A percentile compares a stretch with the other conserved stretches of the same genome.
Evolutionary conservation across 2,329 filamentous ascomycete species (phyloP).

Genomic region (Elsinoe ampelina): DNA sequence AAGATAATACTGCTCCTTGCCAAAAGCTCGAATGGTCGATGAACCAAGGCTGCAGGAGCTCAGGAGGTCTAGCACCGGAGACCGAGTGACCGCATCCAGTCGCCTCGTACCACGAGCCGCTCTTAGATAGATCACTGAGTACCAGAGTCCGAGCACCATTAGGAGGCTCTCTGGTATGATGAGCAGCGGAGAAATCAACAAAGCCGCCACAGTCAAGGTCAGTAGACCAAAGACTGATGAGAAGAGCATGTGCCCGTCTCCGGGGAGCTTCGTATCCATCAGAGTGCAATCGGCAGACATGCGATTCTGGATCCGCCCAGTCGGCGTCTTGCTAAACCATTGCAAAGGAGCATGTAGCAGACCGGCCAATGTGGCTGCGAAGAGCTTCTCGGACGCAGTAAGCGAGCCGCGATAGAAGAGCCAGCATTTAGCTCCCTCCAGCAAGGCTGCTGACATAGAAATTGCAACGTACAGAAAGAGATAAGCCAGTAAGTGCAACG

Average conservation of each 20-base stretch:
- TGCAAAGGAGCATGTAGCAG: not conserved
- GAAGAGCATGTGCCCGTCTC: not conserved
- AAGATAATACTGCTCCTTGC: not conserved
- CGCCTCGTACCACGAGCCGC: slow-evolving; percentile 82
- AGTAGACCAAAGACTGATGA: not conserved
- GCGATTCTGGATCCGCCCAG: not conserved
- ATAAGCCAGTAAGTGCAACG: not conserved
- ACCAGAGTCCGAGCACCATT: not conserved
- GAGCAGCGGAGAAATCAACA: not conserved
- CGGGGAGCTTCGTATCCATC: not conserved
- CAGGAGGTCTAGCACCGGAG: slow-evolving; percentile 81
- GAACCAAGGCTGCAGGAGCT: slow-evolving; percentile 77
- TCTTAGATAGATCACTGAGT: not conserved
- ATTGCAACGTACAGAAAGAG: not conserved
- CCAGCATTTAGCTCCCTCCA: not conserved
- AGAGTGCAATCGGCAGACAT: not conserved
- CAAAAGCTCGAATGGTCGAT: slow-evolving; percentile 61
- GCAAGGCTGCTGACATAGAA: not conserved
- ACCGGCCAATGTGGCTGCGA: not conserved
- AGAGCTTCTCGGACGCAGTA: not conserved
- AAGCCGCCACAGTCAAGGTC: not conserved
- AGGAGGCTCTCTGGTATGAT: not conserved
- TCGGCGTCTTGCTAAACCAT: not conserved
- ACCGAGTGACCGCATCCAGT: slow-evolving; percentile 81
- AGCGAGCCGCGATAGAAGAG: not conserved